Evolutionary conservation across 2,329 filamentous ascomycete species (phyloP).

Genomic region (Thyridium curvatum): DNA sequence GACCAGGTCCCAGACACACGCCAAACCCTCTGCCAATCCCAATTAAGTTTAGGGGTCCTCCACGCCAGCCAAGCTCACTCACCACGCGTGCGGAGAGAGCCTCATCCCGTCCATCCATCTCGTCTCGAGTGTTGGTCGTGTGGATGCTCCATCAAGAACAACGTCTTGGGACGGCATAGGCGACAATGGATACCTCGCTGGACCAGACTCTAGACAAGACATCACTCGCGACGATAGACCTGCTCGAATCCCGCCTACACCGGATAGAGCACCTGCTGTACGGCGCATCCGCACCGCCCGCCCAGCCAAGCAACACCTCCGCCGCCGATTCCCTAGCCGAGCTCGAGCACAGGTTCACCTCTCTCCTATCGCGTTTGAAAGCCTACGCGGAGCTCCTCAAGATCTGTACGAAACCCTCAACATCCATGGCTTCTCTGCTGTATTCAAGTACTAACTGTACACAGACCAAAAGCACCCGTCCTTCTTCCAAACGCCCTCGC

Average conservation of each 20-base stretch:
- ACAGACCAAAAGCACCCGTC: slow-evolving; percentile 47
- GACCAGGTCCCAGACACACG: too few relatives aligned
- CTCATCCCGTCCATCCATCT: too few relatives aligned
- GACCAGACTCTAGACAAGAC: slow-evolving; percentile 40
- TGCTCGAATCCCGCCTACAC: slow-evolving; percentile 52
- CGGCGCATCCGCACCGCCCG: slow-evolving; percentile 31
- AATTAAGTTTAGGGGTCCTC: not conserved
- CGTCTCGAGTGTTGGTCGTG: too few relatives aligned
- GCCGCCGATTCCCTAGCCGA: slow-evolving; percentile 38
- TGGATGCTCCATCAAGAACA: not conserved
- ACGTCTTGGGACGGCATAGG: too few relatives aligned
- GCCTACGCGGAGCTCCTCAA: slow-evolving; percentile 55
- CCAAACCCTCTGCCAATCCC: too few relatives aligned
- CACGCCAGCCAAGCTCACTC: not conserved
- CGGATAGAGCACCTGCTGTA: slow-evolving; percentile 55
- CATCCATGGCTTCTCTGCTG: not conserved
- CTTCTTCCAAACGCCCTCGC: slow-evolving; percentile 43
- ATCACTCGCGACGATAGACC: slow-evolving; percentile 46
- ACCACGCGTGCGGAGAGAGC: not conserved
- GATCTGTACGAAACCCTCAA: slow-evolving; percentile 41
- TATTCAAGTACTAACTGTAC: slow-evolving; percentile 3
- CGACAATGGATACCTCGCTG: slow-evolving; percentile 7
- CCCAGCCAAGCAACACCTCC: slow-evolving; percentile 28
- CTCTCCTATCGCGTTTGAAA: slow-evolving; percentile 42
- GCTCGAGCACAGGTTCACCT: slow-evolving; percentile 47